Evolutionary conservation across 495 filamentous ascomycete species (phyloP).

Genomic region (Penicillium cataractarum): DNA sequence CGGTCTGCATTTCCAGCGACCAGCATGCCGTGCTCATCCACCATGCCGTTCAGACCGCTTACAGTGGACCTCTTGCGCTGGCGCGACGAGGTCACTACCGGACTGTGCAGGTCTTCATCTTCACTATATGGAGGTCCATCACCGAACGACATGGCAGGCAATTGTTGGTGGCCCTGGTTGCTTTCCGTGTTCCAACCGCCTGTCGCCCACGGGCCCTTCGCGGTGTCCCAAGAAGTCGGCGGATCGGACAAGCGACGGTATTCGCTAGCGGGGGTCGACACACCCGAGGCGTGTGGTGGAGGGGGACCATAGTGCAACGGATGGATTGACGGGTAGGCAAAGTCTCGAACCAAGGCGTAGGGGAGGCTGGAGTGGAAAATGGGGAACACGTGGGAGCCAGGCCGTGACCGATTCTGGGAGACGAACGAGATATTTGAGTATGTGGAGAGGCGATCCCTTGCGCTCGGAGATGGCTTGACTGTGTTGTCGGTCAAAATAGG

Average conservation of each 20-base stretch:
- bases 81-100: conserved; percentile 73
- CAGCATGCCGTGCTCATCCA: conserved; percentile 23
- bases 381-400: conserved; percentile 76
- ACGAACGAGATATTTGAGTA: conserved; percentile 63
- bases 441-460: conserved; percentile 74
- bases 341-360: conserved; percentile 91
- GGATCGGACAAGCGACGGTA: conserved; percentile 79
- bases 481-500: conserved; percentile 45
- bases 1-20: conserved; percentile 48
- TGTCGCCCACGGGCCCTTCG: conserved; percentile 54
- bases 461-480: conserved; percentile 62
- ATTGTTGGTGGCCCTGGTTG: conserved; percentile 57
- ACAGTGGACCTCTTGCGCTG: conserved; percentile 79
- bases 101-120: conserved; percentile 93
- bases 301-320: conserved; percentile 90
- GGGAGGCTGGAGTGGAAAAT: conserved; percentile 85
- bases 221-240: conserved; percentile 61
- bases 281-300: conserved; percentile 75
- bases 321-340: conserved; percentile 83
- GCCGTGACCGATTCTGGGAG: conserved; percentile 65
- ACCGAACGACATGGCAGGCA: conserved; percentile 83
- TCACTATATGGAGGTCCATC: conserved; percentile 97
- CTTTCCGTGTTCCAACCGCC: conserved; percentile 52
- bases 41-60: conserved; percentile 39
- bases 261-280: conserved; percentile 86